Base-by-base conservation (phyloP, 202 grass and related monocot species). In the Musa balbisiana region DNA sequence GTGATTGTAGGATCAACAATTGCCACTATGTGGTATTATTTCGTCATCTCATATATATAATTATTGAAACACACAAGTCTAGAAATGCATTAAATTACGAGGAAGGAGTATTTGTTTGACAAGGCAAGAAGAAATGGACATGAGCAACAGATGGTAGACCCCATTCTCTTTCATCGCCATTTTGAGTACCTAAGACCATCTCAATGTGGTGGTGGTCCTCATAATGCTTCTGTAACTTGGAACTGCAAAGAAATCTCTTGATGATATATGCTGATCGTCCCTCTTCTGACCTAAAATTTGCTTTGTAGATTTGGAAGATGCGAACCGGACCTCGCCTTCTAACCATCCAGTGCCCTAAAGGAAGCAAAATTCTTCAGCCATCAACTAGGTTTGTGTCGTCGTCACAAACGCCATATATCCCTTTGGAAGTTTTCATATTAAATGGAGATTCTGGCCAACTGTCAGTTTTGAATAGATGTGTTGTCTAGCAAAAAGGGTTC, bases 381-480 rank as follows among this genome's bases (percentile, higher is more conserved):
- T 89, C 88, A 53, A 89, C 76, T 10, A 98, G 91, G 80, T 82
- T 84, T 54, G 80, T 71, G 0, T 81, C 83, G 0, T 62, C n/a
- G 1, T 69, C 26, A 0, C 82, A 81, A 15, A 62, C 82, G 0
- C 77, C 83, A 0, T 93, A 94, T 64, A 81, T 81, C 14, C 94
- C 94, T 1, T 81, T 98, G 76, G 94, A 94, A 81, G 88, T 98
- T 76, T 98, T 86, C 52, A 55, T 98, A 52, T 84, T 94, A 75
- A 98, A 98, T 73, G 94, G 94, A 67, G 91, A 98, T 82, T 92
- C 94, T 27, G 91, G 91, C 13, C 94, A 90, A 82, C 72, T 98
- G 50, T 98, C 86, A 82, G 86, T 90, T 82, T 77, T 98, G 80
- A 94, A 90, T 86, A 85, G 83, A 71, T 91, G 83, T 17, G 72